Evolutionary conservation across 23 red algal genomes (phyloP).

Genomic region (Gracilariopsis chorda): DNA sequence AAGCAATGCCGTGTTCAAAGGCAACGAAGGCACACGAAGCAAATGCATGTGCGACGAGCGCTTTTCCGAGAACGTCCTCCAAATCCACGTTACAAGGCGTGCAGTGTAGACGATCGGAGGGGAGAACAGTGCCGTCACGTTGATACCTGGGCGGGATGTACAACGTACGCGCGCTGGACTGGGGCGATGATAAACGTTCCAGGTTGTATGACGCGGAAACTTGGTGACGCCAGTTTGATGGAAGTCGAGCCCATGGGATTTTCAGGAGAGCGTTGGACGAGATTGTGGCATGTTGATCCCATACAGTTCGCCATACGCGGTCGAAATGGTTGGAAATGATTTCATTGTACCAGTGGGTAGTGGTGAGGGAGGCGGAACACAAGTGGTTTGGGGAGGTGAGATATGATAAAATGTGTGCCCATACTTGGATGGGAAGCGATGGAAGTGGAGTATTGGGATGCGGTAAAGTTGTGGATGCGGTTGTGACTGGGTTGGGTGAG

Average conservation of each 20-base stretch:
- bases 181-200: not conserved
- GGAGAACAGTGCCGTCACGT: not conserved
- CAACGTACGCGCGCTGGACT: not conserved
- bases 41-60: not conserved
- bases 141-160: constrained; percentile 12
- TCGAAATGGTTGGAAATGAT: not conserved
- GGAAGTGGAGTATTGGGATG: not conserved
- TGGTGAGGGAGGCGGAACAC: not conserved
- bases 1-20: not conserved
- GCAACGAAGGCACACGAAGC: constrained; percentile 6
- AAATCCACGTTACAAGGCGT: not conserved
- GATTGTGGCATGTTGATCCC: not conserved
- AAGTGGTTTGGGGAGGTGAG: not conserved
- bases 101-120: not conserved
- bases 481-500: too few relatives aligned
- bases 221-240: not conserved
- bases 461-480: too few relatives aligned
- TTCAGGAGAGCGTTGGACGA: not conserved
- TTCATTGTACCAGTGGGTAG: not conserved
- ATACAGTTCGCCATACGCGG: constrained; percentile 7
- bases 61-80: constrained; percentile 6
- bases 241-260: not conserved
- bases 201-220: constrained; percentile 12
- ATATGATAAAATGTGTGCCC: constrained; percentile 25
- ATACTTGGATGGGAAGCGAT: not conserved